phyloP scores from a whole-genome alignment of 2,329 filamentous ascomycete species.

The Fragosphaeria purpurea region DNA sequence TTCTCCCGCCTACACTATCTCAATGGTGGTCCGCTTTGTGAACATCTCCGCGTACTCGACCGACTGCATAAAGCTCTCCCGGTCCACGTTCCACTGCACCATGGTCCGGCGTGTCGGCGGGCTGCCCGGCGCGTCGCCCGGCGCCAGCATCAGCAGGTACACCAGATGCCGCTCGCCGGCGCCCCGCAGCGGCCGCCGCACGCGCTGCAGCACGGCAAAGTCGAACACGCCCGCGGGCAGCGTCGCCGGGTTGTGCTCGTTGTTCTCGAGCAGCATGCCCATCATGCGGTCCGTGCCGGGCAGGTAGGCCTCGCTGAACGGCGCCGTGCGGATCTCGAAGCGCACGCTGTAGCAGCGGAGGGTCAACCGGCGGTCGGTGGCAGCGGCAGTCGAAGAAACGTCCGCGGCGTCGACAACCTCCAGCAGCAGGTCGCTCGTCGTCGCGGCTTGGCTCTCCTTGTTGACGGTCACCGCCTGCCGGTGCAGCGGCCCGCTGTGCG shows the following conservation, averaged over 20 bases:
- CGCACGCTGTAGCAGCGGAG: slow-evolving; percentile 1
- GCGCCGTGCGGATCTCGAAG: slow-evolving; percentile 3
- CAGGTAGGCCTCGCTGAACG: slow-evolving; percentile 6
- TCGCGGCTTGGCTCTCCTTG: too few relatives aligned
- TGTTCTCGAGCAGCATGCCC: slow-evolving; percentile 2
- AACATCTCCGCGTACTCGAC: background rate
- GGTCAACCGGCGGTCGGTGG: background rate
- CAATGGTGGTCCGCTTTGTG: background rate
- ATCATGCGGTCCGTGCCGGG: background rate
- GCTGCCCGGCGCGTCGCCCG: background rate
- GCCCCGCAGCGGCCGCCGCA: background rate
- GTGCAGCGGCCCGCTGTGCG: background rate
- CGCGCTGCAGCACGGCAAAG: slow-evolving; percentile 5
- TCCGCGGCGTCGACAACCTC: background rate
- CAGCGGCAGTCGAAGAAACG: too few relatives aligned
- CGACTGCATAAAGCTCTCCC: background rate
- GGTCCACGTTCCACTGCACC: slow-evolving; percentile 4
- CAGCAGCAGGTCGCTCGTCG: background rate
- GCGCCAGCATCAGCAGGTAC: background rate
- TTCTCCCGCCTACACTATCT: background rate
- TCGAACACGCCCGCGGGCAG: slow-evolving; percentile 2
- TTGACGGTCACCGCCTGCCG: background rate
- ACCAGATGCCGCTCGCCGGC: background rate
- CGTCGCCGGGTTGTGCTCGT: slow-evolving; percentile 1
- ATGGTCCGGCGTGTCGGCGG: background rate